A percentile compares a stretch with the other conserved stretches of the same genome.
These are phyloP conservation scores for Podospora didyma DNA, from an alignment of 495 filamentous ascomycete genomes.

Conservation along the genomic window DNA sequence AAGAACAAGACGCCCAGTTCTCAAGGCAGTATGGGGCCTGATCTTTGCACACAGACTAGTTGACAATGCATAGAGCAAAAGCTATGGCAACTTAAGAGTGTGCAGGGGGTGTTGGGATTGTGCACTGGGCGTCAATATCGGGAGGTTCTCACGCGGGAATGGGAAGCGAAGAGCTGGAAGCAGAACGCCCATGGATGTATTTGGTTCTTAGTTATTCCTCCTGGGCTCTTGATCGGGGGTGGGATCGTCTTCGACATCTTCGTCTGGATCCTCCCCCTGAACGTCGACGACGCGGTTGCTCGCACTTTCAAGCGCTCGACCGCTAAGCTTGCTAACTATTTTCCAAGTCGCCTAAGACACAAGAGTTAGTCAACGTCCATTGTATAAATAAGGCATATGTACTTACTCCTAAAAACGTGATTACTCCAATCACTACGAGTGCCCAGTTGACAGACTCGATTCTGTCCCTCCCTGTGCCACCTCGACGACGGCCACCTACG, in stretches of 20 bases:
- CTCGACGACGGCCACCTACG: constrained; percentile 47
- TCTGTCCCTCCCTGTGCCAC: constrained; percentile 62
- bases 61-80: constrained; percentile 70
- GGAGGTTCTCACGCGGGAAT: constrained; percentile 5
- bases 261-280: constrained; percentile 67
- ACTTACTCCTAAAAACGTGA: constrained; percentile 80
- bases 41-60: constrained; percentile 96
- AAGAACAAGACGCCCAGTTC: constrained; percentile 41
- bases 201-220: constrained; percentile 22
- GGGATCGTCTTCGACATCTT: constrained; percentile 51
- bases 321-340: constrained; percentile 65
- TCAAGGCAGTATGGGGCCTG: constrained; percentile 40
- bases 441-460: constrained; percentile 70
- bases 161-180: too few species aligned
- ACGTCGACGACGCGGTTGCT: constrained; percentile 81
- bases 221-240: constrained; percentile 7
- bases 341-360: constrained; percentile 68
- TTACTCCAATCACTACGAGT: constrained; percentile 72
- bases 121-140: neutral
- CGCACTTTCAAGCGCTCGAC: constrained; percentile 65
- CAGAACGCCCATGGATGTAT: too few species aligned
- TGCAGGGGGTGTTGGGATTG: constrained; percentile 44
- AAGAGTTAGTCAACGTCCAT: constrained; percentile 17
- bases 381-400: neutral
- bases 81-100: constrained; percentile 91